Evolutionary conservation across 2,329 filamentous ascomycete species (phyloP).

Genomic region (Hypoxylon sp.): DNA sequence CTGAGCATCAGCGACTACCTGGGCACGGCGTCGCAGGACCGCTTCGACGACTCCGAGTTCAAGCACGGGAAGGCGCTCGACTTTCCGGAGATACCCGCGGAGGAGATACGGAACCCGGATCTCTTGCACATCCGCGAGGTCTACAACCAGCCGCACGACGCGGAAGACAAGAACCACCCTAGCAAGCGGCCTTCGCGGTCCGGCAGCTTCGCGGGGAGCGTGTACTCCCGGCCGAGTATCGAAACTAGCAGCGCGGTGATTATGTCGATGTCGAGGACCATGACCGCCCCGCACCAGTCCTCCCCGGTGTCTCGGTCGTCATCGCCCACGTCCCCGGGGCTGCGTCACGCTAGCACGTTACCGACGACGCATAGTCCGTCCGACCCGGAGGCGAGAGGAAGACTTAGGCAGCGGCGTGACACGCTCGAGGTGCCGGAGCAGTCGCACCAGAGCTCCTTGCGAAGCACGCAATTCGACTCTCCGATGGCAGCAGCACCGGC

Average conservation of each 20-base stretch:
- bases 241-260: conserved; percentile 35
- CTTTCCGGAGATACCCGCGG: conserved; percentile 69
- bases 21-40: conserved; percentile 60
- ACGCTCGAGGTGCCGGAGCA: conserved; percentile 51
- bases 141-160: conserved; percentile 55
- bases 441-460: conserved; percentile 31
- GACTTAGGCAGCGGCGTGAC: conserved; percentile 42
- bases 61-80: conserved; percentile 58
- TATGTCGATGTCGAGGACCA: conserved; percentile 37
- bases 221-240: conserved; percentile 46
- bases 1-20: conserved; percentile 59
- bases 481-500: conserved; percentile 2
- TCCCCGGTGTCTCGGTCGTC: conserved; percentile 20
- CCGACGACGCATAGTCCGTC: conserved; percentile 19
- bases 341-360: conserved; percentile 40
- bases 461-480: conserved; percentile 28
- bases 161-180: conserved; percentile 48
- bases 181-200: conserved; percentile 52
- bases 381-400: conserved; percentile 34
- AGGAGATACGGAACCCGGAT: conserved; percentile 58
- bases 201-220: conserved; percentile 53
- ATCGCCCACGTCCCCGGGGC: conserved; percentile 32
- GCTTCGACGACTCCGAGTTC: conserved; percentile 63
- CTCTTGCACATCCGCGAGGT: conserved; percentile 54
- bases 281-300: conserved; percentile 21